phyloP scores from a whole-genome alignment of 805 yeast genomes.

The Dipodascopsis tothii region DNA sequence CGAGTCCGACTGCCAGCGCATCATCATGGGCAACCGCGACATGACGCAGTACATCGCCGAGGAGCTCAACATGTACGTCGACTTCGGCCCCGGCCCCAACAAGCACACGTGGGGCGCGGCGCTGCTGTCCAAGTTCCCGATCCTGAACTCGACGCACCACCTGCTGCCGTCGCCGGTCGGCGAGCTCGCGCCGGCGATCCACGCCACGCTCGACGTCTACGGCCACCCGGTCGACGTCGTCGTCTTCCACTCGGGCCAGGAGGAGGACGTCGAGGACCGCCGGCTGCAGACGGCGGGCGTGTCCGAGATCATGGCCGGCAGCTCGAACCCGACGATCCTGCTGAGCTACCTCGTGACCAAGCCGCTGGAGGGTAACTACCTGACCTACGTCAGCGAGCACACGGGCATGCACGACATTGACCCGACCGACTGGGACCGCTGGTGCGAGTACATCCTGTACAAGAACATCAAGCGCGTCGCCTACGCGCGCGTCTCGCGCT shows the following conservation, averaged over 20 bases:
- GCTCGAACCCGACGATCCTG: conserved; percentile 73
- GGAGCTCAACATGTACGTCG: conserved; percentile 89
- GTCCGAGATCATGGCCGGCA: conserved; percentile 68
- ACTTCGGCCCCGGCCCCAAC: conserved; percentile 96
- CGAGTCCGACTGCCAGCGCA: conserved; percentile 89
- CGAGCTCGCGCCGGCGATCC: conserved; percentile 96
- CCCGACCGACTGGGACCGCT: conserved; percentile 88
- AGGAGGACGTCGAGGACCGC: conserved; percentile 92
- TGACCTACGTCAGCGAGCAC: conserved; percentile 75
- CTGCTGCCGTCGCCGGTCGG: conserved; percentile 95
- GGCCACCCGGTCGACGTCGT: conserved; percentile 84
- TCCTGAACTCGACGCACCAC: conserved; percentile 81
- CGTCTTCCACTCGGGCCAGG: conserved; percentile 97
- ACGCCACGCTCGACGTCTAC: conserved; percentile 87
- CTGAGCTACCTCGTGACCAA: conserved; percentile 85
- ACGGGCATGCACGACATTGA: conserved; percentile 92
- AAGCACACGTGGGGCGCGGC: conserved; percentile 98
- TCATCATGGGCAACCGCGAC: conserved; percentile 92
- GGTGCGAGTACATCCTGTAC: conserved; percentile 95
- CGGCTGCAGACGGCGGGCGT: conserved; percentile 73
- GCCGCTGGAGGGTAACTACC: conserved; percentile 84
- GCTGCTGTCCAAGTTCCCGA: conserved; percentile 87
- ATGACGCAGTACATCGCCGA: conserved; percentile 85
- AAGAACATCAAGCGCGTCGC: conserved; percentile 80
- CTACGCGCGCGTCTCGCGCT: conserved; percentile 87